Conservation (phyloP, 768 basidiomycete species). For the Gelatoporia subvermispora region DNA sequence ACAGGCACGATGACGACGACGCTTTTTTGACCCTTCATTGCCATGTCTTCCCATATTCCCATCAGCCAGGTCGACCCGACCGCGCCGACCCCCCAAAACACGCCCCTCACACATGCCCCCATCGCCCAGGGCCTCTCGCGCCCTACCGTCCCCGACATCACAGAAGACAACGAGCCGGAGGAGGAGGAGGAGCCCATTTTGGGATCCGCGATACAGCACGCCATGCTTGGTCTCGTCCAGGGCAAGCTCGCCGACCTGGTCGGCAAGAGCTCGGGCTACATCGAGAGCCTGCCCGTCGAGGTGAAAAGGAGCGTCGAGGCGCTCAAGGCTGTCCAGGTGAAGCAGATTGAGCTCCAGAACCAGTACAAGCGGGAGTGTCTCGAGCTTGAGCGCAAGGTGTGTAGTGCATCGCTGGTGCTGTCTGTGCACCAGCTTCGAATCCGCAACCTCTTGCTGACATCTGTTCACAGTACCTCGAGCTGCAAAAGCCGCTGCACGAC, state of each 20-base stretch:
- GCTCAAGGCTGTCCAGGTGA: constrained; percentile 89
- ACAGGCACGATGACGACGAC: constrained; percentile 1
- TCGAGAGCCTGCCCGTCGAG: constrained; percentile 79
- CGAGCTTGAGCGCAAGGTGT: constrained; percentile 92
- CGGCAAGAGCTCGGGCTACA: constrained; percentile 91
- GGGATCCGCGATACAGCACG: constrained; percentile 46
- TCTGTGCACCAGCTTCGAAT: not conserved
- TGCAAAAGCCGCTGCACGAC: constrained; percentile 81
- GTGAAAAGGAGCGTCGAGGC: constrained; percentile 85
- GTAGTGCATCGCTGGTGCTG: constrained; percentile 13
- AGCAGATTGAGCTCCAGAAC: constrained; percentile 87
- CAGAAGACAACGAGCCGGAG: constrained; percentile 73
- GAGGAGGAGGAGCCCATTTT: constrained; percentile 51
- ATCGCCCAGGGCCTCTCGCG: constrained; percentile 76
- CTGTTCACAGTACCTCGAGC: constrained; percentile 55
- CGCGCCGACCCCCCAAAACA: constrained; percentile 95
- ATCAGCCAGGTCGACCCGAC: constrained; percentile 57
- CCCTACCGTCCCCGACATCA: constrained; percentile 84
- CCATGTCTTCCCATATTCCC: constrained; percentile 68
- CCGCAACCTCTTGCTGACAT: constrained; percentile 8
- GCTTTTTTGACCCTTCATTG: constrained; percentile 8
- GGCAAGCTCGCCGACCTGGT: constrained; percentile 80
- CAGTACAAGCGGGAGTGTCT: constrained; percentile 94
- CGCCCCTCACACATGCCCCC: constrained; percentile 78
- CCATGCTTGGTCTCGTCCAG: constrained; percentile 84